Evolutionary conservation across 441 rosid genomes (phyloP), one percentile per base, ranked within the genome.

Genomic region (Euphorbia celastroides): DNA sequence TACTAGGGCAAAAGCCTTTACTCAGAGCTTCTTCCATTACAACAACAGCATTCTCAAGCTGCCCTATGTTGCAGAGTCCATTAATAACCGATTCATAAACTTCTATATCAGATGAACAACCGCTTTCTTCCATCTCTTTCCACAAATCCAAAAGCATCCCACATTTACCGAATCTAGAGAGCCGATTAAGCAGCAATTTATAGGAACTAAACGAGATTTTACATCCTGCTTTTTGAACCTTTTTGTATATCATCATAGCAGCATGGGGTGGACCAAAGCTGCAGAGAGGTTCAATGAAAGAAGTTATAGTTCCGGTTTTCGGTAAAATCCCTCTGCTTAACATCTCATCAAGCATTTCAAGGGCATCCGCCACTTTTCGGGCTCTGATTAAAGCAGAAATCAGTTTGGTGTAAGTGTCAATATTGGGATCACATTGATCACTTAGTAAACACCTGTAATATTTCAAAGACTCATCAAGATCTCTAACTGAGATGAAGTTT

Each of bases 191-290:
- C 78, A 93, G 76, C 59, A 86, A 73, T 85, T 93, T 93, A 72
- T 86, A 93, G 26, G 93, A 89, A 25, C 74, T 82, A 5, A 77
- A 60, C 20, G 98, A 93, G 72, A 90, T 58, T 60, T 38, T 75
- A 74, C 96, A 88, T 22, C 97, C 95, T 2, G 71, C 84, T 71
- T 84, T 89, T 72, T 85, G 84, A 44, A 91, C 86, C 72, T 83
- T 90, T 77, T 82, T 80, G 78, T 89, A 90, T 32, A 93, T 77
- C 76, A 71, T 74, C 87, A 89, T 73, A 5, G 98, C 97, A 71
- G 95, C 96, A 64, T 90, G 79, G 34, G 98, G 98, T 30, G 98
- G 97, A 75, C 98, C 98, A 64, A 80, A 87, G 75, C 88, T 67
- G 63, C 98, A 90, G 25, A 93, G 77, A 27, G 86, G 90, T 70